phyloP scores from a whole-genome alignment of 2,329 filamentous ascomycete species.

The Diaporthe vaccinii region DNA sequence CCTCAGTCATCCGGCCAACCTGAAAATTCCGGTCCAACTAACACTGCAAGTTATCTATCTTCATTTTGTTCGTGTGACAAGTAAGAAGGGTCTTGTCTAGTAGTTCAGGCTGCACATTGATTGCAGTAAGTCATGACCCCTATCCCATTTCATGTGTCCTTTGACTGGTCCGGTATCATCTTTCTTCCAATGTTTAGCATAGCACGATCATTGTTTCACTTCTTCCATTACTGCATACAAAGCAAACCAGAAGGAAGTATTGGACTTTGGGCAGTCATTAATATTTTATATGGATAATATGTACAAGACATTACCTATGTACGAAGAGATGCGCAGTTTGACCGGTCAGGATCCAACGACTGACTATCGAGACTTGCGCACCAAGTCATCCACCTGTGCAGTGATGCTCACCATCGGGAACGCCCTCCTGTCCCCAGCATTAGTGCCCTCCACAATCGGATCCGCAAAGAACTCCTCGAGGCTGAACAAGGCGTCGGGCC shows the following conservation, averaged over 20 bases:
- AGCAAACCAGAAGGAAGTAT: not conserved
- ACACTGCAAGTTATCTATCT: too few species aligned
- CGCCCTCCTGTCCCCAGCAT: slow-evolving; percentile 47
- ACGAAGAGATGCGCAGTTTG: not conserved
- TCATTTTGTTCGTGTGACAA: too few species aligned
- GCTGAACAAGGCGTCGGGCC: slow-evolving; percentile 45
- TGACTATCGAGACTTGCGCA: slow-evolving; percentile 30
- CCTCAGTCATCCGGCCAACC: too few species aligned
- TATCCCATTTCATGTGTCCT: too few species aligned
- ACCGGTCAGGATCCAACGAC: not conserved
- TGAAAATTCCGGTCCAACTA: too few species aligned
- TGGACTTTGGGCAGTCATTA: not conserved
- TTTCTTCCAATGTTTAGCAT: not conserved
- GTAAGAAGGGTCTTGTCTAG: too few species aligned
- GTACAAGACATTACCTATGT: not conserved
- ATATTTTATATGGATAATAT: not conserved
- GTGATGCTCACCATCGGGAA: slow-evolving; percentile 51
- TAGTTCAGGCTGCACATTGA: too few species aligned
- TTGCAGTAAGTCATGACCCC: too few species aligned
- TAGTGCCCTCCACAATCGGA: slow-evolving; percentile 46
- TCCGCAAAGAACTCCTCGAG: slow-evolving; percentile 47
- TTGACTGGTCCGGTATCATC: too few species aligned
- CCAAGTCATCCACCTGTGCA: slow-evolving; percentile 44
- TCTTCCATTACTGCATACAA: not conserved
- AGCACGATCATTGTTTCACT: too few species aligned